These are phyloP conservation scores for rapeseed (Brassica napus) DNA, from an alignment of 345 rosid genomes.

Conservation along the genomic window Da-Ae NC_063434.1:1609001-1609500, in stretches of 20 bases:
- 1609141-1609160: slow-evolving; percentile 58
- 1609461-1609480: slow-evolving; percentile 54
- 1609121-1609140: slow-evolving; percentile 83
- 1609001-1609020: slow-evolving; percentile 32
- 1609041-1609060: neutral
- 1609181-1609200: slow-evolving; percentile 77
- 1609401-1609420: slow-evolving; percentile 59
- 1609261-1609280: slow-evolving; percentile 57
- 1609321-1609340: slow-evolving; percentile 72
- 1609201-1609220: slow-evolving; percentile 72
- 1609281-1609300: slow-evolving; percentile 68
- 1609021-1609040: slow-evolving; percentile 24
- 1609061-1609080: slow-evolving; percentile 14
- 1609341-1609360: slow-evolving; percentile 33
- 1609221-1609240: slow-evolving; percentile 54
- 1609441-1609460: slow-evolving; percentile 48
- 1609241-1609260: slow-evolving; percentile 56
- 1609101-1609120: slow-evolving; percentile 39
- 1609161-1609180: slow-evolving; percentile 85
- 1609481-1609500: slow-evolving; percentile 63
- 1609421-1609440: slow-evolving; percentile 60
- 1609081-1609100: slow-evolving; percentile 4
- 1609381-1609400: slow-evolving; percentile 64
- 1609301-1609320: slow-evolving; percentile 75
- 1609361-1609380: slow-evolving; percentile 45